Percentiles rank a stretch among this genome's conserved stretches.
These are phyloP conservation scores for Podaxis rugospora DNA, from an alignment of 768 basidiomycete species.

Conservation along the genomic window DNA sequence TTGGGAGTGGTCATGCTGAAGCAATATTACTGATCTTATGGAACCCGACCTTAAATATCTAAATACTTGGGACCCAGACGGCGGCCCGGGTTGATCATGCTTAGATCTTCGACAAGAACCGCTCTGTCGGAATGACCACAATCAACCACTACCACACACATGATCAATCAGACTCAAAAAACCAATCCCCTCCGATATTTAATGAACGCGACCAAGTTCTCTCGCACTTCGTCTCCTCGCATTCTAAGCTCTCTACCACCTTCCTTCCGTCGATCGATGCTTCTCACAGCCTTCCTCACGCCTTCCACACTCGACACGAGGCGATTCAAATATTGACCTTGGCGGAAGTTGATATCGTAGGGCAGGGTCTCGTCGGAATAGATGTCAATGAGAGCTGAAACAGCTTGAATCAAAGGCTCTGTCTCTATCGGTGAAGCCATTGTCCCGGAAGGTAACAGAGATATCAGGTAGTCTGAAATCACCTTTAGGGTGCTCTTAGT, in stretches of 20 bases:
- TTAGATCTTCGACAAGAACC: too few species aligned
- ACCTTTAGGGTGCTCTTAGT: slow-evolving; percentile 29
- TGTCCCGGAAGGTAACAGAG: slow-evolving; percentile 45
- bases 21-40: background rate
- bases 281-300: slow-evolving; percentile 55
- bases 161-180: slow-evolving; percentile 22
- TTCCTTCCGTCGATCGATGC: slow-evolving; percentile 64
- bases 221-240: slow-evolving; percentile 72
- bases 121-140: too few species aligned
- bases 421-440: slow-evolving; percentile 40
- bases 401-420: slow-evolving; percentile 72
- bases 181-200: slow-evolving; percentile 61
- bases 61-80: background rate
- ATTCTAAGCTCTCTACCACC: slow-evolving; percentile 60
- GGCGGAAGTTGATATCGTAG: slow-evolving; percentile 79
- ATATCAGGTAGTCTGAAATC: slow-evolving; percentile 65
- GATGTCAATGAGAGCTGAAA: slow-evolving; percentile 86
- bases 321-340: slow-evolving; percentile 50
- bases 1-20: slow-evolving; percentile 11
- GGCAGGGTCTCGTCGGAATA: slow-evolving; percentile 83
- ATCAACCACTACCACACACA: background rate
- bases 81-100: background rate
- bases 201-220: slow-evolving; percentile 74
- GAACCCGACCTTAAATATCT: background rate
- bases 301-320: slow-evolving; percentile 59